Evolutionary conservation across 1,284 basidiomycete genomes (phyloP).

Genomic region (Trichosporon inkin): DNA sequence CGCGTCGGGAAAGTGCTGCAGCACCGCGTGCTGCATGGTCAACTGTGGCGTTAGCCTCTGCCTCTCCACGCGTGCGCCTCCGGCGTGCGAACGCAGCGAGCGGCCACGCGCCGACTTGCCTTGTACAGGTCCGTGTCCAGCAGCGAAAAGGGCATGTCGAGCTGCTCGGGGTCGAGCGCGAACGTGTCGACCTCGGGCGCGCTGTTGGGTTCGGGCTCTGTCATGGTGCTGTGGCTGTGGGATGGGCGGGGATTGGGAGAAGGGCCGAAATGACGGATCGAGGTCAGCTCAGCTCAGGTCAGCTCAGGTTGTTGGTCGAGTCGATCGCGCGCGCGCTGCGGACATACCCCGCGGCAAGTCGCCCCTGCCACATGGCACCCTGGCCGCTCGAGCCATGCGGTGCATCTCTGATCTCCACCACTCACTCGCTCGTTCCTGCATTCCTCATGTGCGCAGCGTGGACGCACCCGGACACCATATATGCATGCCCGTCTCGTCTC

Average conservation of each 20-base stretch:
- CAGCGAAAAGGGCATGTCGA: constrained; percentile 59
- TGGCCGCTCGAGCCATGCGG: too few species aligned
- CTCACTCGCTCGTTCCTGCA: too few species aligned
- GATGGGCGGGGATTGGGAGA: background rate
- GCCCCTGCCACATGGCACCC: too few species aligned
- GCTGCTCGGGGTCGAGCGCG: constrained; percentile 22
- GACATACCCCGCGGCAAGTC: constrained; percentile 6
- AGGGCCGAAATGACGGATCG: background rate
- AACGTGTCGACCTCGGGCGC: constrained; percentile 11
- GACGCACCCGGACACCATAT: too few species aligned
- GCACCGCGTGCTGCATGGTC: constrained; percentile 94
- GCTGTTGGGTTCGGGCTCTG: background rate
- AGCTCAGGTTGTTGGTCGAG: background rate
- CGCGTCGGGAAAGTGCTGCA: constrained; percentile 70
- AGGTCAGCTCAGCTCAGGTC: background rate
- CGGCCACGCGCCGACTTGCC: constrained; percentile 49
- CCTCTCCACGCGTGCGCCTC: too few species aligned
- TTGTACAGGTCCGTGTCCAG: constrained; percentile 98
- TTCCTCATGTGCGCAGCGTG: too few species aligned
- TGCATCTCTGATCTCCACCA: too few species aligned
- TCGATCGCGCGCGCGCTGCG: background rate
- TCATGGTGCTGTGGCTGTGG: background rate
- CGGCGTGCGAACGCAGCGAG: too few species aligned
- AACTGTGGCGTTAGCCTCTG: constrained; percentile 60
- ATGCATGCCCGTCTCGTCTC: too few species aligned